Evolutionary conservation across 768 basidiomycete genomes (phyloP).

Genomic region (Mycena alexandri): DNA sequence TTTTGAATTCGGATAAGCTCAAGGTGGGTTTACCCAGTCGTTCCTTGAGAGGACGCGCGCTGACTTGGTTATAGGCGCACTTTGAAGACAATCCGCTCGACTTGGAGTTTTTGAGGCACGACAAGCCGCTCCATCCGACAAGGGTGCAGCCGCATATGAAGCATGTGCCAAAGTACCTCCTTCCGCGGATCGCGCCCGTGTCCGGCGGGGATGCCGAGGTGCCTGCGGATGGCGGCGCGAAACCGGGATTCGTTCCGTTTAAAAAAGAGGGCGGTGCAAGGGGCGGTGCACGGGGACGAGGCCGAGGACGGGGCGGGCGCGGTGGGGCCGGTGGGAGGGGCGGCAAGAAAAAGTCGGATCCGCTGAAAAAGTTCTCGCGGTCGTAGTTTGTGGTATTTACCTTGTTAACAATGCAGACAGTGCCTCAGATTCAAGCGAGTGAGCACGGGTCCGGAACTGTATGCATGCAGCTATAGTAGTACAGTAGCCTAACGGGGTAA

Average conservation of each 20-base stretch:
- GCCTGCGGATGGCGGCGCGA: slow-evolving; percentile 43
- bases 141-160: slow-evolving; percentile 95
- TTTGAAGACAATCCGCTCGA: slow-evolving; percentile 98
- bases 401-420: background rate
- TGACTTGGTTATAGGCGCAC: slow-evolving; percentile 74
- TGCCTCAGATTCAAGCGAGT: no score
- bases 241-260: slow-evolving; percentile 78
- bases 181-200: slow-evolving; percentile 84
- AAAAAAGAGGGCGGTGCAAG: slow-evolving; percentile 63
- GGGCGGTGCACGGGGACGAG: slow-evolving; percentile 67
- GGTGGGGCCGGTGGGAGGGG: slow-evolving; percentile 62
- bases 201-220: slow-evolving; percentile 51
- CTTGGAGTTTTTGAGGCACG: slow-evolving; percentile 92
- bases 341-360: slow-evolving; percentile 83
- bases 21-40: slow-evolving; percentile 69
- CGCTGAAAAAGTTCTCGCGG: slow-evolving; percentile 80
- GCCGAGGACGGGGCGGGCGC: slow-evolving; percentile 63
- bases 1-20: slow-evolving; percentile 95
- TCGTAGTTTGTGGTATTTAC: slow-evolving; percentile 26
- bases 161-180: slow-evolving; percentile 92
- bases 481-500: no score
- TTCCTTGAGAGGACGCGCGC: background rate
- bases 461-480: no score
- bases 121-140: slow-evolving; percentile 92
- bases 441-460: no score